Evolutionary conservation across 1,284 basidiomycete species (phyloP), one percentile per base, ranked within the genome.

Genomic region (Inonotus hispidus): DNA sequence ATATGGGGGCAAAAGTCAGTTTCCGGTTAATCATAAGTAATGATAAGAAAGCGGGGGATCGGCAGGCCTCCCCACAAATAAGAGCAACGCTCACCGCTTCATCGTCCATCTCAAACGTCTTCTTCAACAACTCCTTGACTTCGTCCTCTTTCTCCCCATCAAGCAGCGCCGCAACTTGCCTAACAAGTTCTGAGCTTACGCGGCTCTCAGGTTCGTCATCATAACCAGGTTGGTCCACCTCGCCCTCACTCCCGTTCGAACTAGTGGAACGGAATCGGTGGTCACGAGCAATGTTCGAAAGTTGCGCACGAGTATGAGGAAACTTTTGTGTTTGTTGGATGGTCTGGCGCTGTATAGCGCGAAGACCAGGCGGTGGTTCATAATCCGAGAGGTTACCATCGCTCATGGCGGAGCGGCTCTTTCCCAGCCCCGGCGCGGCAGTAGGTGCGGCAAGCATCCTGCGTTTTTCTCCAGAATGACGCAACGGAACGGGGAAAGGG

Each of bases 81-180:
- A 16, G n/a, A 47, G 25, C 47, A 23, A 49, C 14, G 47, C 79
- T 69, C 64, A 93, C 92, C 73, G 84, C 84, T 68, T 90, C 88
- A 64, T 89, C 85, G 68, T 92, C 83, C 66, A 92, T 82, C 5
- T 80, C 81, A 68, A 88, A 90, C 43, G 81, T 83, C 35, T 81
- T 79, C 71, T 84, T 89, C 62, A 96, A 79, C 35, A 93, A 68
- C 1, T 72, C 69, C 75, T 94, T 94, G 69, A 95, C 82, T 59
- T 87, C 84, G 63, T 95, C 93, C 73, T 95, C 93, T 63, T 88
- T 84, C 72, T 96, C 93, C 61, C 87, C 83, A 50, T 83, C 83
- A 50, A 96, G 81, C 54, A 92, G 74, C 3, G 77, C 74, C 29
- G 90, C 88, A 13, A 94, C 86, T 68, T 80, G 80, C 68, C 79